A percentile compares a stretch with the other conserved stretches of the same genome.
Evolutionary conservation across 176 grass and related monocot genomes (phyloP).

Genomic region (Musa itinerans): DNA sequence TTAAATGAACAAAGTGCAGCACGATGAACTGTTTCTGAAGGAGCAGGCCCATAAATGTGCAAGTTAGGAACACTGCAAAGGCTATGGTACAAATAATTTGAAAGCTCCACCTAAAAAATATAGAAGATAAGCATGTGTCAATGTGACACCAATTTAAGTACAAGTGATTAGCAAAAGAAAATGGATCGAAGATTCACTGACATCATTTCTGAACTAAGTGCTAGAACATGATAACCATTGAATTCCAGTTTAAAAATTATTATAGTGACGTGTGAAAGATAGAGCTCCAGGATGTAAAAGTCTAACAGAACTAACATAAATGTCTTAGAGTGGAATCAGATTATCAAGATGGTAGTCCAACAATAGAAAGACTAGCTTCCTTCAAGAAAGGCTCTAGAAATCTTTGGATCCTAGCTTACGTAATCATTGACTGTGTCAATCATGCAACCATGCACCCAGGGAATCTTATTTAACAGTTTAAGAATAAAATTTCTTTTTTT

Average conservation of each 20-base stretch:
- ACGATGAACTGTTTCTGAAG: slow-evolving; percentile 39
- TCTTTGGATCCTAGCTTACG: too few relatives aligned
- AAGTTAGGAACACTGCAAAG: slow-evolving; percentile 61
- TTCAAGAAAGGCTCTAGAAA: too few relatives aligned
- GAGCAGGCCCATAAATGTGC: slow-evolving; percentile 60
- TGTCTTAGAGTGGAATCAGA: too few relatives aligned
- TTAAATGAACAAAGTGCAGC: slow-evolving; percentile 83
- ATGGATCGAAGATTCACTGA: neutral
- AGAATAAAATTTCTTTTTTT: too few relatives aligned
- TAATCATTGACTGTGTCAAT: too few relatives aligned
- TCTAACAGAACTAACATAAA: neutral
- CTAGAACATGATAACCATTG: neutral
- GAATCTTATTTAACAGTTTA: too few relatives aligned
- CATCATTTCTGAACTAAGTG: neutral
- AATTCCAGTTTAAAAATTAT: neutral
- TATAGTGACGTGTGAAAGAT: neutral
- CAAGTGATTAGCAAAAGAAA: neutral
- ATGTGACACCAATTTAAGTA: neutral
- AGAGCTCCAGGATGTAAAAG: neutral
- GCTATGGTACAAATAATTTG: slow-evolving; percentile 42
- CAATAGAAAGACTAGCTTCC: too few relatives aligned
- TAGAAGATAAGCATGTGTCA: slow-evolving; percentile 3
- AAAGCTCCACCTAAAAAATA: slow-evolving; percentile 31
- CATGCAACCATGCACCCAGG: too few relatives aligned
- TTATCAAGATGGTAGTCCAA: too few relatives aligned